Evolutionary conservation across 768 basidiomycete genomes (phyloP).

Genomic region (Nidula microcarpa): DNA sequence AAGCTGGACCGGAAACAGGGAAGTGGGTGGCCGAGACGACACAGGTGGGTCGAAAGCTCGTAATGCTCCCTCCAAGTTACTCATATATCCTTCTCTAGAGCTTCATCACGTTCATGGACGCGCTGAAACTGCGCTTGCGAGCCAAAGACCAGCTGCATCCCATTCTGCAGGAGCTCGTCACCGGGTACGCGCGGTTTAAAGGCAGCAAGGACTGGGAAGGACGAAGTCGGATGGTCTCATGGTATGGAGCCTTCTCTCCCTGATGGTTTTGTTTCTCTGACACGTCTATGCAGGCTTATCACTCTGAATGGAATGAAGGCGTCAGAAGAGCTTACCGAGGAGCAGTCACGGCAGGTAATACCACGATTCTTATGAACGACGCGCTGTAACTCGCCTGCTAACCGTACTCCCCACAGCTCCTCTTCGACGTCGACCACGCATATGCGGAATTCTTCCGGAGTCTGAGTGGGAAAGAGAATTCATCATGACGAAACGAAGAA

Average conservation of each 20-base stretch:
- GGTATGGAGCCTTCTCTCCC: constrained; percentile 46
- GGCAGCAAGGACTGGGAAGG: constrained; percentile 97
- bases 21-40: constrained; percentile 99
- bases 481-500: background rate
- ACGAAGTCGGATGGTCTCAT: constrained; percentile 86
- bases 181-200: constrained; percentile 91
- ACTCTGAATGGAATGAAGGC: constrained; percentile 97
- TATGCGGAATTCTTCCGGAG: constrained; percentile 92
- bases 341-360: constrained; percentile 94
- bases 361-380: constrained; percentile 13
- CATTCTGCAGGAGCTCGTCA: constrained; percentile 91
- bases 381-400: background rate
- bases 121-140: constrained; percentile 85
- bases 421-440: constrained; percentile 97
- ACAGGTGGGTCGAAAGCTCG: constrained; percentile 50
- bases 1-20: constrained; percentile 87
- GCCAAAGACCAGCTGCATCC: constrained; percentile 98
- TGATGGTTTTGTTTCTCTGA: background rate
- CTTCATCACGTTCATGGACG: constrained; percentile 99
- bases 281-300: constrained; percentile 67
- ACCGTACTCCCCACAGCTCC: constrained; percentile 44
- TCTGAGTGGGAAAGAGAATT: constrained; percentile 42
- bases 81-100: constrained; percentile 44
- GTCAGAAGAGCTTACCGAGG: constrained; percentile 92
- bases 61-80: background rate